Conservation (phyloP, 805 yeast genomes). For the Wickerhamomyces xylosicus region DNA sequence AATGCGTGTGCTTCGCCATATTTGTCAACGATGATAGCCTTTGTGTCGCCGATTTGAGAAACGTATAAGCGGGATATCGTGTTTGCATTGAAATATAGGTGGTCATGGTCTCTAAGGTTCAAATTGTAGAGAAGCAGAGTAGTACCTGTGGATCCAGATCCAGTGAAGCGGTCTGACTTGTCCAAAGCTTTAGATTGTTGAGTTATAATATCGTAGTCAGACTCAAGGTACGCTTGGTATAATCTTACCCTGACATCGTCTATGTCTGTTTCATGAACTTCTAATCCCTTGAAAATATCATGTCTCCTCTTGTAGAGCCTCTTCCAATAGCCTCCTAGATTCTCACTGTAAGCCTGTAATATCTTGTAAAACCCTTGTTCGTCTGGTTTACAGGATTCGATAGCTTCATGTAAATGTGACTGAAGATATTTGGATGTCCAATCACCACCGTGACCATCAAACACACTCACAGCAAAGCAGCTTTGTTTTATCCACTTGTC, state of each 20-base stretch:
- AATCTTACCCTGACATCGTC: conserved; percentile 56
- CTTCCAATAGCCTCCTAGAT: conserved; percentile 78
- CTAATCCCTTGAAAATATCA: conserved; percentile 23
- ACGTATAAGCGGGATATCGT: conserved; percentile 60
- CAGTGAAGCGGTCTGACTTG: conserved; percentile 1
- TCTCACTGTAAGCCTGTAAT: conserved; percentile 41
- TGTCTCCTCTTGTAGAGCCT: conserved; percentile 47
- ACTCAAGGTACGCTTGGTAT: conserved; percentile 50
- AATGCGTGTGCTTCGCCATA: conserved; percentile 71
- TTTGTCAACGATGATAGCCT: conserved; percentile 75
- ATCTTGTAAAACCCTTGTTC: conserved; percentile 31
- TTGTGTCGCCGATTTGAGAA: conserved; percentile 91
- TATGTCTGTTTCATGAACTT: conserved; percentile 15
- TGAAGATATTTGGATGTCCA: conserved; percentile 58
- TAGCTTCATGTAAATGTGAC: conserved; percentile 38
- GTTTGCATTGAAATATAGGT: conserved; percentile 39
- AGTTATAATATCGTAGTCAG: conserved; percentile 52
- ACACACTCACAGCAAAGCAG: conserved; percentile 64
- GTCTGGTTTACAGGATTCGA: conserved; percentile 31
- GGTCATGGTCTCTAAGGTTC: conserved; percentile 19
- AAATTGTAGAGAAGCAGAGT: conserved; percentile 46
- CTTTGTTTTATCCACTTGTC: conserved; percentile 8
- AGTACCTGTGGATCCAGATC: conserved; percentile 65
- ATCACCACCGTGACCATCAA: conserved; percentile 93
- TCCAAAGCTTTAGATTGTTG: conserved; percentile 1